Conservation (phyloP, 1,284 basidiomycete genomes). For the Malassezia arunalokei region DNA sequence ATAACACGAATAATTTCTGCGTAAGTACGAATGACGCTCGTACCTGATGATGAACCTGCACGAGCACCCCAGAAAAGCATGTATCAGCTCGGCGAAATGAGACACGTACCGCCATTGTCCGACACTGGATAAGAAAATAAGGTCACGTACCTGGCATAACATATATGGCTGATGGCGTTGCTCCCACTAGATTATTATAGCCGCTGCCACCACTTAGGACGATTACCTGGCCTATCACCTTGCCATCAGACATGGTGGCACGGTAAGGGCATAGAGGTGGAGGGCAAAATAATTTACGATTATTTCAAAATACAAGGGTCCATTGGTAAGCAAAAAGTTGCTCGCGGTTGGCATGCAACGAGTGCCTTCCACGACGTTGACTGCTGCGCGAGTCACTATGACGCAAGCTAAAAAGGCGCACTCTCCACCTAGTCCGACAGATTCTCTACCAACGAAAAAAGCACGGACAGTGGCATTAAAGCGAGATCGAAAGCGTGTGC, state of each 20-base stretch:
- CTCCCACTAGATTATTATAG: slow-evolving; percentile 50
- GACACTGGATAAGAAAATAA: slow-evolving; percentile 52
- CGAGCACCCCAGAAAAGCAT: background rate
- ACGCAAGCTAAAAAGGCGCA: background rate
- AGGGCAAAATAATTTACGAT: no score
- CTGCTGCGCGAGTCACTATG: background rate
- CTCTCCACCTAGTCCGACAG: background rate
- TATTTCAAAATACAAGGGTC: no score
- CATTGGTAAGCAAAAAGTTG: background rate
- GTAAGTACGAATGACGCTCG: background rate
- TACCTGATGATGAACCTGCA: slow-evolving; percentile 12
- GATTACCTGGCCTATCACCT: slow-evolving; percentile 24
- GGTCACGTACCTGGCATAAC: slow-evolving; percentile 29
- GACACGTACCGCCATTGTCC: slow-evolving; percentile 54
- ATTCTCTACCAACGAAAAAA: background rate
- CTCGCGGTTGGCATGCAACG: background rate
- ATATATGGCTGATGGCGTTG: slow-evolving; percentile 49
- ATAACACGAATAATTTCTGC: slow-evolving; percentile 33
- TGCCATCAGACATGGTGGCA: background rate
- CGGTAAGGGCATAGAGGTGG: no score
- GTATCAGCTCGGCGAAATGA: background rate
- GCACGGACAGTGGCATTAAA: slow-evolving; percentile 5
- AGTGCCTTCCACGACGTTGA: background rate
- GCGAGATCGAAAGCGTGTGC: slow-evolving; percentile 23
- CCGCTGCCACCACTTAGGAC: slow-evolving; percentile 52